Base-by-base conservation (phyloP, 805 yeast genomes). In the Saccharomycopsis sp. region DNA sequence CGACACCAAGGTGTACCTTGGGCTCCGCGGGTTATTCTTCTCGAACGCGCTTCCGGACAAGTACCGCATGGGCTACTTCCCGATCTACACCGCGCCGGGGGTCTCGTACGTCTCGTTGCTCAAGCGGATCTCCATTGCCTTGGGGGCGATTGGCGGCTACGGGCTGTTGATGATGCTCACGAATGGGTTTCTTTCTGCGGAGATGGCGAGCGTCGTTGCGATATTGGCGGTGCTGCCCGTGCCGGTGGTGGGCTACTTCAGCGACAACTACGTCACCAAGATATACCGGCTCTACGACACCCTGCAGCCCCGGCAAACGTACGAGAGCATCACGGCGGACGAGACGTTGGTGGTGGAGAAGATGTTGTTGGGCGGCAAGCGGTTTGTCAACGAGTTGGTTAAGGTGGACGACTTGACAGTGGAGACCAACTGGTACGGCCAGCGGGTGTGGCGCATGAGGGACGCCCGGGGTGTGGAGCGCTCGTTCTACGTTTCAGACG, bases 331-430 rank as follows among this genome's bases (percentile, higher is more conserved):
- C 50, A 61, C 69, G 12, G 52, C 59, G 4, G 75, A 84, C 55
- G 94, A 84, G 55, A 67, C 71, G 16, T 59, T 84, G 38, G 64
- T 84, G 6, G 59, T 82, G 34, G 88, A 84, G 55, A 79, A 80
- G 54, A 64, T 84, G 43, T 70, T 75, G 16, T 58, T 73, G 54
- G 70, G 80, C 4, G 95, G 95, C 0, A 68, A 80, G 42, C 70
- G 69, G 23, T 69, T 78, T 2, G 76, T 71, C 57, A 79, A 80
- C 52, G 74, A 75, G 37, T 61, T 78, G n/a, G 65, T 84, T 38
- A 61, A 60, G 20, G 67, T 81, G 1, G 57, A 65, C 9, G 65
- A 68, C 18, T 53, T 82, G 30, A 57, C 64, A 45, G 52, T 75
- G 2, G 52, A 53, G 16, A 60, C 62, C 13, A 55, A 58, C 26